Evolutionary conservation across 495 filamentous ascomycete species (phyloP), one percentile per base, ranked within the genome.

Genomic region (Beverwykella pulmonaria): DNA sequence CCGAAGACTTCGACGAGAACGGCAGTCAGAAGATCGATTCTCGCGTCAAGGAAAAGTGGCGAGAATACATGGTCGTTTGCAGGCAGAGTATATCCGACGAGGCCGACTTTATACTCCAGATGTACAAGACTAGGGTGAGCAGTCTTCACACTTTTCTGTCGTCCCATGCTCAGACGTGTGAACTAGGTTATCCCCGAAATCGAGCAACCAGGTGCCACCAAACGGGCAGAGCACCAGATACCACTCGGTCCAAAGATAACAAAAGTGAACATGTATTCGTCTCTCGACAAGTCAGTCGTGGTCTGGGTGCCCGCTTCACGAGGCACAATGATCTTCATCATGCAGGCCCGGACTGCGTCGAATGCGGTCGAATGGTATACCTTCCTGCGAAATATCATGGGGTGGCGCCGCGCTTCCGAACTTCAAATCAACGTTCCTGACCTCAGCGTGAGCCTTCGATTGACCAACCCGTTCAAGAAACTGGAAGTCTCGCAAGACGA

Each of bases 291-390:
- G 73, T 88, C 87, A 3, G 76, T 91, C 15, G 88, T 88, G 19
- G 76, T 91, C 8, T 92, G 88, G 88, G 72, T 81, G 29, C 82
- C 84, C 20, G 77, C 74, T 65, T 84, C 80, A 57, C 74, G 64
- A 15, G 86, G 87, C 17, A 88, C 84, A 9, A 81, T 78, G 58
- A 88, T 92, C 48, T 90, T 85, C 68, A 88, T 90, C 39, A 77
- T 92, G 69, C 84, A 86, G 19, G 82, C 89, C 4, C 82, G 86
- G 20, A 90, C 88, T 44, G 79, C 82, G 9, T 86, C 86, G 5
- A 84, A 84, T 62, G 82, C 86, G 22, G 83, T 88, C 27, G 89
- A 92, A 69, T 92, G 89, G 89, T 91, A 88, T 68, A 90, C 89
- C 0, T 92, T 91, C 63, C 76, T 92, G 15, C 79, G 82, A 10